Conservation (phyloP, 345 rosid genomes). For the Hypericum androsaemum region DNA sequence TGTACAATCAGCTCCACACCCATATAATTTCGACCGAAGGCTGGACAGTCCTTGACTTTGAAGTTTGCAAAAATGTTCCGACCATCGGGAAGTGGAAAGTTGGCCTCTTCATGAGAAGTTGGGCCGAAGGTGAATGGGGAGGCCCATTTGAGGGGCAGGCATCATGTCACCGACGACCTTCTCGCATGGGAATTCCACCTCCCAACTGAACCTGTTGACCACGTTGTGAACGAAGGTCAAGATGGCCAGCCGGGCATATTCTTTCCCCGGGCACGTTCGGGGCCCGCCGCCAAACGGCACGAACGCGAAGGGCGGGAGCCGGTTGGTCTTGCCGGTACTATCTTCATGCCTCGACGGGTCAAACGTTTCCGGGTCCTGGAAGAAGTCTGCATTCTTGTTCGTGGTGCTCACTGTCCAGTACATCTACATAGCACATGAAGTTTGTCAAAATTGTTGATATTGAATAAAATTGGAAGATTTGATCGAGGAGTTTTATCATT, state of each 20-base stretch:
- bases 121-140: slow-evolving; percentile 26
- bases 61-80: too few relatives aligned
- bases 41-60: too few relatives aligned
- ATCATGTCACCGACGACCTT: slow-evolving; percentile 32
- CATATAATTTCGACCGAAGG: too few relatives aligned
- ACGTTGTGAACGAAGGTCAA: slow-evolving; percentile 32
- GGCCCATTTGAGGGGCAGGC: slow-evolving; percentile 40
- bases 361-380: slow-evolving; percentile 27
- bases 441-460: too few relatives aligned
- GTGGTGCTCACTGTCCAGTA: slow-evolving; percentile 41
- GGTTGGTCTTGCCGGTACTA: slow-evolving; percentile 4
- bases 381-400: slow-evolving; percentile 32
- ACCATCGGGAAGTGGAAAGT: slow-evolving; percentile 17
- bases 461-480: too few relatives aligned
- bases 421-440: too few relatives aligned
- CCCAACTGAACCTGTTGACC: slow-evolving; percentile 30
- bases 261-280: slow-evolving; percentile 39
- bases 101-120: slow-evolving; percentile 7
- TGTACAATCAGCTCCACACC: too few relatives aligned
- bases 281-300: slow-evolving; percentile 48
- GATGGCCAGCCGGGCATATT: slow-evolving; percentile 34
- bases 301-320: slow-evolving; percentile 26
- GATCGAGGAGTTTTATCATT: too few relatives aligned
- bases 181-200: slow-evolving; percentile 17
- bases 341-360: slow-evolving; percentile 34